phyloP scores from a whole-genome alignment of 2,329 filamentous ascomycete species.

The Exophiala sp. region DNA sequence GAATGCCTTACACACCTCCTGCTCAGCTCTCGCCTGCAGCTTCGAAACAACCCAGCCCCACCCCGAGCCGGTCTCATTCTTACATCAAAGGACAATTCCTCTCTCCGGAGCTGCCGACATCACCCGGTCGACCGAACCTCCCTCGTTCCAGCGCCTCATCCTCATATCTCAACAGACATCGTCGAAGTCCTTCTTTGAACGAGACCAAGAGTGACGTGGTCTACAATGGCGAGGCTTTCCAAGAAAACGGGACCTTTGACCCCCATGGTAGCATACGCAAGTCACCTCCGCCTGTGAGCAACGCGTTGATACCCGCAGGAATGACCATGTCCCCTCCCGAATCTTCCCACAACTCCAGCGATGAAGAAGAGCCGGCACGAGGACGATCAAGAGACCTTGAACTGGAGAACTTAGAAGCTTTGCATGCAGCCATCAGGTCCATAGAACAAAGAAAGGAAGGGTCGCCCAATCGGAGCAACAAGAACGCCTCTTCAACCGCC shows the following conservation, averaged over 20 bases:
- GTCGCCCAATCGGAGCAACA: constrained; percentile 47
- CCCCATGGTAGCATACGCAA: constrained; percentile 63
- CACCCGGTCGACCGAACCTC: constrained; percentile 42
- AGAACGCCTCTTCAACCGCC: constrained; percentile 27
- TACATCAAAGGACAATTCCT: constrained; percentile 35
- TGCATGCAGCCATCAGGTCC: constrained; percentile 75
- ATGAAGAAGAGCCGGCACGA: constrained; percentile 62
- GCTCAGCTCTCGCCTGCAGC: constrained; percentile 53
- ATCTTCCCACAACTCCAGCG: constrained; percentile 71
- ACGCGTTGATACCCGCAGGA: constrained; percentile 70
- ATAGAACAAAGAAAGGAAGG: constrained; percentile 61
- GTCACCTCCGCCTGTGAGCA: constrained; percentile 74
- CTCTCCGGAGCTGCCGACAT: constrained; percentile 31
- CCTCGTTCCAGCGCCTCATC: constrained; percentile 55
- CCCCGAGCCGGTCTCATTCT: constrained; percentile 47
- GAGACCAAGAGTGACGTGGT: constrained; percentile 31
- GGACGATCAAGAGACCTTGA: constrained; percentile 34
- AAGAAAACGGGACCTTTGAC: constrained; percentile 30
- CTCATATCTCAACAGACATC: constrained; percentile 57
- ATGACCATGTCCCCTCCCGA: constrained; percentile 89
- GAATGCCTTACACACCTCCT: constrained; percentile 49
- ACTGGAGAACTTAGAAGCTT: constrained; percentile 52
- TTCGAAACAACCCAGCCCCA: constrained; percentile 49
- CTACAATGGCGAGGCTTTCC: constrained; percentile 22
- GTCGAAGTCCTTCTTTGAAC: constrained; percentile 51